Conservation (phyloP, 306 rosid species). For the Prunus mira region DNA sequence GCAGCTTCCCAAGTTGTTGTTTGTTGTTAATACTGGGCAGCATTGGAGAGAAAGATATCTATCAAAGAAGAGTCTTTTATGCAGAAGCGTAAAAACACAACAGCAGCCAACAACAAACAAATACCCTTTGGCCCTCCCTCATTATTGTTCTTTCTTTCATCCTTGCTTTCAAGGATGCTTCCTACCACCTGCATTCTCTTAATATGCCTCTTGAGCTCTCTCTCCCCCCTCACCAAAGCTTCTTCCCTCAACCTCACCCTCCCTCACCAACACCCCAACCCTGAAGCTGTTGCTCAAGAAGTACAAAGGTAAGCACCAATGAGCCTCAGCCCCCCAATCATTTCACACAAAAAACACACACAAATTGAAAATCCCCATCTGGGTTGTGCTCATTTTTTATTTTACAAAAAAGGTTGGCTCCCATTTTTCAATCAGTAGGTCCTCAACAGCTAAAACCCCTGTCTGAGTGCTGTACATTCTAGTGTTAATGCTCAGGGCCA, state of each 20-base stretch:
- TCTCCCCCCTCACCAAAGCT: conserved; percentile 45
- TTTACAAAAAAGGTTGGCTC: conserved; percentile 4
- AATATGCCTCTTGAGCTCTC: conserved; percentile 44
- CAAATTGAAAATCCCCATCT: neutral
- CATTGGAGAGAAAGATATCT: conserved; percentile 38
- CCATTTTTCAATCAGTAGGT: neutral
- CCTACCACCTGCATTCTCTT: conserved; percentile 66
- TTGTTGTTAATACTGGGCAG: neutral
- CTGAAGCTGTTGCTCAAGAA: conserved; percentile 69
- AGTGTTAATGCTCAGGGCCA: neutral
- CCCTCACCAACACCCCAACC: conserved; percentile 83
- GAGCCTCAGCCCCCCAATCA: neutral
- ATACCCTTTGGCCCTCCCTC: conserved; percentile 8
- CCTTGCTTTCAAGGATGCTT: conserved; percentile 44
- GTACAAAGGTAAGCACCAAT: conserved; percentile 57
- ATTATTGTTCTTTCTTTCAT: conserved; percentile 24
- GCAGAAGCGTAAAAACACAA: neutral
- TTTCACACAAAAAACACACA: neutral
- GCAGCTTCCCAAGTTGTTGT: conserved; percentile 19
- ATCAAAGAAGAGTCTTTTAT: conserved; percentile 21
- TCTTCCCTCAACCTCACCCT: conserved; percentile 49
- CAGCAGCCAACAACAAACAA: conserved; percentile 1
- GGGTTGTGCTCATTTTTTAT: conserved; percentile 16
- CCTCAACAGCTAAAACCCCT: neutral
- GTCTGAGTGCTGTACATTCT: conserved; percentile 5